Base-by-base conservation (phyloP, 257 asterid species). In the Nicotiana knightiana region DNA sequence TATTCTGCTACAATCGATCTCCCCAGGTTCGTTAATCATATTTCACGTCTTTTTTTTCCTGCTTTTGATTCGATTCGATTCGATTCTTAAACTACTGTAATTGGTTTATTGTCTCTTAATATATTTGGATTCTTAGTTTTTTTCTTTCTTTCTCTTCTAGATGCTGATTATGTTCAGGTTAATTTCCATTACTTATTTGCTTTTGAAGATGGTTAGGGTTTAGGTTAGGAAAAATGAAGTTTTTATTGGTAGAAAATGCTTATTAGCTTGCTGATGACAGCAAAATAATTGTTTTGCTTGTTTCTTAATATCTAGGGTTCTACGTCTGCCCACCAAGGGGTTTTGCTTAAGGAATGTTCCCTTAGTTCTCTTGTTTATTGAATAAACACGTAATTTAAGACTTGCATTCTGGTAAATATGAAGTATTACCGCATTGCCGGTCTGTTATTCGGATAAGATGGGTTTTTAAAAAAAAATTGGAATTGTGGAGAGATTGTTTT, bases 161-260 rank as follows among this genome's bases (percentile, higher is more conserved):
- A 79, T 86, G 78, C 62, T 83, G 21, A 85, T 84, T 64, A 95
- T 87, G 95, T 76, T 85, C 87, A 89, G 92, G 97, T 89, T 85
- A 63, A 81, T 79, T 88, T 83, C 82, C 26, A 64, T 75, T 78
- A 58, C 70, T 67, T 61, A n/a, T 81, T 73, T 78, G 82, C 70
- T 67, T 84, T 63, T 82, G 82, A 51, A 13, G 63, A 26, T 51
- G 39, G 9, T 51, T 51, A 75, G 3, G 80, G 80, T 16, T 75
- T 7, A 28, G 9, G 43, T 26, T 75, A 51, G 17, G 80, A n/a
- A 48, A 75, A 26, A 48, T 51, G 63, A 51, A 15, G 51, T 24
- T 35, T 46, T 71, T 71, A 71, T 12, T 24, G 12, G 79, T 46
- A 71, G 13, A 24, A 3, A 71, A 9, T 43, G 51, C 3, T 43